Base-by-base conservation (phyloP, 78 protist genomes). In the Thecamonas trahens region DNA sequence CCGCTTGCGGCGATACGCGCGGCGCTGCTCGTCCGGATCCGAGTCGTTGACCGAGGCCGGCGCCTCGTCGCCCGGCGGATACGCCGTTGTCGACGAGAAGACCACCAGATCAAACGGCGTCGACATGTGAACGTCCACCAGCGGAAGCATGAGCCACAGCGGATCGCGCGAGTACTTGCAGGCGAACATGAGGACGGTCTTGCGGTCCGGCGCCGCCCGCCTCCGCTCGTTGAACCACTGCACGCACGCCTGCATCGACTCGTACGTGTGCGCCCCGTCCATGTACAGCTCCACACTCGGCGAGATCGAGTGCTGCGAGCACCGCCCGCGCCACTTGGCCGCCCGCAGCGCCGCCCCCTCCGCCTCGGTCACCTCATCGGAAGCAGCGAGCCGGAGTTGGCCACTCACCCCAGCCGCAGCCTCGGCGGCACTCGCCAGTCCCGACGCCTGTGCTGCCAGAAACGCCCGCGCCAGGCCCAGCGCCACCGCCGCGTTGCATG, bases 231-330 rank as follows among this genome's bases (percentile, higher is more conserved):
- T 11, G 31, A 24, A 20, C 34, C n/a, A 26, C 34, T 22, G 38
- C 39, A 28, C 38, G 22, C 38, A 54, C 34, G 58, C 32, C 39
- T 28, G n/a, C 38, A 54, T 2, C 22, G 39, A 31, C 38, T 54
- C 61, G 18, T 35, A 38, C 18, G 61, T 54, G 61, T 54, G 61
- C 20, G 61, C 61, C 24, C 61, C 61, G 38, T 54, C 61, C 35
- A 31, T 7, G 52, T 45, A 31, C 38, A 54, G 39, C 40, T 20
- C 14, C 39, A 6, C 39, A 4, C n/a, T 5, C 24, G 40, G 24
- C 40, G n/a, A 3, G 38, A 31, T 8, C 14, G 9, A n/a, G 8
- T 31, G 24, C 8, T 2, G 3, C 61, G 28, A 38, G 38, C 61
- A 54, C 20, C 61, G 34, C 5, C 39, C 61, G n/a, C 39, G 61